Base-by-base conservation (phyloP, 345 rosid species). In the Sapria himalayana region DNA sequence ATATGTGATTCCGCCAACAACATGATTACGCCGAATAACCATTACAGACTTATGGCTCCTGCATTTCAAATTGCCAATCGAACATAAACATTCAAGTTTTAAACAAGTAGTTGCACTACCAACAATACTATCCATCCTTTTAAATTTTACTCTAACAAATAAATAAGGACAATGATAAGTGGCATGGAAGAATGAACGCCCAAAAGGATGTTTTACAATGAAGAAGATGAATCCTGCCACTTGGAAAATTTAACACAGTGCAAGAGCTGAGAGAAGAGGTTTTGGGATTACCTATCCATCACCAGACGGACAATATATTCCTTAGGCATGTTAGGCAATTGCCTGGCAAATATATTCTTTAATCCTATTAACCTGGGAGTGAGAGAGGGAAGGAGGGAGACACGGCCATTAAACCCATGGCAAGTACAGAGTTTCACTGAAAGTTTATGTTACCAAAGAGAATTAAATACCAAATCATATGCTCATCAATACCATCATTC, bases 1-100 rank as follows among this genome's bases (percentile, higher is more conserved):
- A 66, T 91, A 91, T 3, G 99, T 91, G 67, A 91, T 91, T 32
- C 99, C 99, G 38, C 99, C 99, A 52, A 91, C 99, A 33, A 84
- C 99, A 21, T 40, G 69, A 71, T 69, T 84, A 15, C 65, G 61
- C 45, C 99, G 67, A 50, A 84, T 75, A 56, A 91, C 89, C 99
- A 91, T 91, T 39, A 91, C 80, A n/a, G 96, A 91, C 56, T 80
- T 91, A 51, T 91, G 99, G 57, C 59, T 91, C 73, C 99, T 91
- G 69, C 17, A 42, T 65, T 39, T 37, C 42, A 56, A 44, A 25
- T 17, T 31, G 48, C 33, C 42, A 59, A 48, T 19, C 14, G 34
- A 4, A 36, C 29, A 27, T 37, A 24, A 58, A 18, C 11, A 40
- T 2, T n/a, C n/a, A n/a, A n/a, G n/a, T n/a, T n/a, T n/a, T n/a